These are phyloP conservation scores for Cymbopogon flexuosus DNA, from an alignment of 202 grass and related monocot species.

Conservation along the genomic window DNA sequence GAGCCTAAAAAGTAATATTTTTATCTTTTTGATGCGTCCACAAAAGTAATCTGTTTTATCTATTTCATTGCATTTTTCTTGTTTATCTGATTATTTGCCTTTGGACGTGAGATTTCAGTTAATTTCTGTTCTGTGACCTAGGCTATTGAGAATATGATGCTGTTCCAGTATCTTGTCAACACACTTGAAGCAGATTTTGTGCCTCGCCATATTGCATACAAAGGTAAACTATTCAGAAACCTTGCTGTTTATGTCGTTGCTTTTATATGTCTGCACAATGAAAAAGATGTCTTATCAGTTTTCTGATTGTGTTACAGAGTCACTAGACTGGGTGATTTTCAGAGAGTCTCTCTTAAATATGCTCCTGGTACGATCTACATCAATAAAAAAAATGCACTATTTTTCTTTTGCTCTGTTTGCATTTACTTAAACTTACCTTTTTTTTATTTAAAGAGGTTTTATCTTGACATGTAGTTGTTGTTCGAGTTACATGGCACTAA, in stretches of 20 bases:
- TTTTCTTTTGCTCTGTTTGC: slow-evolving; percentile 2
- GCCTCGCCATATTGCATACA: slow-evolving; percentile 62
- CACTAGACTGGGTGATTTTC: slow-evolving; percentile 65
- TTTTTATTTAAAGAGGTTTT: slow-evolving; percentile 26
- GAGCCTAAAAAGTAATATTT: background rate
- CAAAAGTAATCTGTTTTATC: background rate
- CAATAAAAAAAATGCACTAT: slow-evolving; percentile 7
- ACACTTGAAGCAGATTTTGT: slow-evolving; percentile 71
- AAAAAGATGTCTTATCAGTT: slow-evolving; percentile 8
- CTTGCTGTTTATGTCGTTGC: slow-evolving; percentile 2
- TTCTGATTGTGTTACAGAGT: slow-evolving; percentile 53
- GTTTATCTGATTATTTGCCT: slow-evolving; percentile 2
- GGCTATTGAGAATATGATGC: slow-evolving; percentile 56
- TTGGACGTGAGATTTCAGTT: slow-evolving; percentile 22
- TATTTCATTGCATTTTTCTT: background rate
- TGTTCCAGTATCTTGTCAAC: slow-evolving; percentile 71
- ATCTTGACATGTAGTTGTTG: background rate
- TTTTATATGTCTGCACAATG: background rate
- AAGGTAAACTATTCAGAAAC: slow-evolving; percentile 49
- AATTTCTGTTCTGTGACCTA: slow-evolving; percentile 39
- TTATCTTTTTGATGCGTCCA: background rate
- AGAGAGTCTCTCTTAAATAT: slow-evolving; percentile 68
- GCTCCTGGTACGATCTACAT: slow-evolving; percentile 61
- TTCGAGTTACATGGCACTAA: slow-evolving; percentile 18
- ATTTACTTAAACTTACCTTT: background rate